phyloP scores from a whole-genome alignment of 2,329 filamentous ascomycete species.

The Mycosphaerella sp. region DNA sequence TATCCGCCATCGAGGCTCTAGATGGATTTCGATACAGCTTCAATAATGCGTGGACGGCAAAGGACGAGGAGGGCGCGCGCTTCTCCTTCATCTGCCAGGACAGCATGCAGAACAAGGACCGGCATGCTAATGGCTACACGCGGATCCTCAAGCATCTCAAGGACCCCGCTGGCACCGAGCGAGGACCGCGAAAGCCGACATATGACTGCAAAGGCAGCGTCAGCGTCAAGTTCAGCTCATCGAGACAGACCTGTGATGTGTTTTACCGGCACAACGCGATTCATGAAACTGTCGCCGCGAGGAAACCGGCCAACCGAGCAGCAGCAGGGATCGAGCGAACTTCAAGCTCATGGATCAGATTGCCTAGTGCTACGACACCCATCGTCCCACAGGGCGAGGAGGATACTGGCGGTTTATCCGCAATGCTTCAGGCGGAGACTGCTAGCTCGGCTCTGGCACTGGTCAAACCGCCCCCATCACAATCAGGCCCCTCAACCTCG shows the following conservation, averaged over 20 bases:
- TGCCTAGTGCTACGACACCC: neutral
- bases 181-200: constrained; percentile 38
- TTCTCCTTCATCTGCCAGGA: constrained; percentile 48
- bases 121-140: constrained; percentile 39
- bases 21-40: constrained; percentile 47
- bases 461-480: constrained; percentile 4
- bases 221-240: constrained; percentile 44
- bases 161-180: constrained; percentile 17
- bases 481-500: constrained; percentile 1
- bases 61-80: constrained; percentile 42
- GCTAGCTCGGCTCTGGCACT: constrained; percentile 12
- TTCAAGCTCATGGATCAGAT: constrained; percentile 1
- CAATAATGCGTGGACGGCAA: constrained; percentile 46
- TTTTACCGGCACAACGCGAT: constrained; percentile 44
- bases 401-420: constrained; percentile 18
- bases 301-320: constrained; percentile 37
- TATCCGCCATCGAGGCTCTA: constrained; percentile 40
- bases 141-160: constrained; percentile 28
- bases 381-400: neutral
- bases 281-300: constrained; percentile 43
- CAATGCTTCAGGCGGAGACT: constrained; percentile 16
- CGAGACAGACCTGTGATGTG: constrained; percentile 39
- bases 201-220: constrained; percentile 46
- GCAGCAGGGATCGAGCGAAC: constrained; percentile 2
- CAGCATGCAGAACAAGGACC: constrained; percentile 47